Base-by-base conservation (phyloP, 1,139 yeast species). In the Saccharomyces hybrid region DNA sequence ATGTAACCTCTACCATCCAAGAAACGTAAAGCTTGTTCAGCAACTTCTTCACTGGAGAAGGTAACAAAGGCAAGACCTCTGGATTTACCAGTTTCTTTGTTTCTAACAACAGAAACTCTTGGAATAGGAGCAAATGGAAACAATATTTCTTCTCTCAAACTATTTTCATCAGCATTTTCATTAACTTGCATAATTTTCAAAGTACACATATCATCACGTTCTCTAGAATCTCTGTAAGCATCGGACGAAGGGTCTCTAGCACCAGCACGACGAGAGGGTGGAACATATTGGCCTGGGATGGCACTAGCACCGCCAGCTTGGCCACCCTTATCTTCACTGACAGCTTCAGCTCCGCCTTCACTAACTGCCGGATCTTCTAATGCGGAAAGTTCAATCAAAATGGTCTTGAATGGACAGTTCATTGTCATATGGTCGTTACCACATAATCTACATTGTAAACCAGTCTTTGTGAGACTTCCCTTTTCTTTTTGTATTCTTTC, bases 51-150 rank as follows among this genome's bases (percentile, higher is more conserved):
- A 57, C 84, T 77, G 51, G 79, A 81, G 73, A 88, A 91, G 55
- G 95, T 85, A 61, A 91, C 95, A 72, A 89, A 93, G n/a, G 99
- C 99, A 73, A 91, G 84, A 64, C 99, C 99, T 76, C 93, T 86
- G 55, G 96, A 88, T 71, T 86, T 86, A 60, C 96, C 95, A 31
- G 98, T 93, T 65, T 88, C 96, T 75, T 90, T 86, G 76, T 91
- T 89, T 76, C 89, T 85, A 59, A 90, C 93, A 61, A 93, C 79
- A 62, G 86, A 85, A 62, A 88, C 88, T 75, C 96, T 85, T 64
- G 81, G 83, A 64, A 90, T 79, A 52, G 84, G 83, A 61, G 90
- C 95, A 68, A 80, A 85, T 65, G 81, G 79, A 68, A 80, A 85
- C 66, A 91, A 83, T 70, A 89, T 77, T 68, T 82, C 86, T 61